Base-by-base conservation (phyloP, 257 asterid species). In the Penstemon barbatus region DNA sequence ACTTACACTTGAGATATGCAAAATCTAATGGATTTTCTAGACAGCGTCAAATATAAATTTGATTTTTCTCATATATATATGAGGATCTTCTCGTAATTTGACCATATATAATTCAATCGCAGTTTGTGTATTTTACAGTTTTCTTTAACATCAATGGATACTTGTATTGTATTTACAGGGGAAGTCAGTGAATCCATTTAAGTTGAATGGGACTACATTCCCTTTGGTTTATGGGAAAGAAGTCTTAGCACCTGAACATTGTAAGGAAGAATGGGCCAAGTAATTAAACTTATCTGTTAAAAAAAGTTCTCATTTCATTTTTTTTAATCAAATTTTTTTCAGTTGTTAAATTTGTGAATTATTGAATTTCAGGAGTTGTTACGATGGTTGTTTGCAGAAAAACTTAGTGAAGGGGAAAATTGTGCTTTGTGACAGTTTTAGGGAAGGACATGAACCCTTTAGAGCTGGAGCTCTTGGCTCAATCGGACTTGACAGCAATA, bases 341-440 rank as follows among this genome's bases (percentile, higher is more conserved):
- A 4, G 8, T 5, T 12, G 10, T 5, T 38, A 10, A 5, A 12
- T 5, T 6, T 4, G 7, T 39, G n/a, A 25, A 8, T 51, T 4
- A 36, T 8, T 63, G 25, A 6, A 39, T 50, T 25, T n/a, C 45
- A 76, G 76, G 77, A 3, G 0, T 4, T 70, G 77, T 37, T 4
- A 0, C 4, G 1, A 0, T 3, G 18, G 52, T 4, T 78, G 83
- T 52, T 48, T 74, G 9, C 43, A 51, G 19, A 46, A 4, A 33
- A 55, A 11, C 8, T 19, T 70, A 25, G 80, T 78, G 5, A 63
- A 56, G 25, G 78, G 75, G n/a, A 74, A 78, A 51, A 48, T 78
- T 25, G 66, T 78, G 7, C 65, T 78, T 4, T 78, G 83, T 13
- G 18, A 43, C 44, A 37, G 0, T 2, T 0, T 33, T 3, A 13